Evolutionary conservation across 352 stramenopile species (phyloP).

Genomic region (Phytophthora megakarya): DNA sequence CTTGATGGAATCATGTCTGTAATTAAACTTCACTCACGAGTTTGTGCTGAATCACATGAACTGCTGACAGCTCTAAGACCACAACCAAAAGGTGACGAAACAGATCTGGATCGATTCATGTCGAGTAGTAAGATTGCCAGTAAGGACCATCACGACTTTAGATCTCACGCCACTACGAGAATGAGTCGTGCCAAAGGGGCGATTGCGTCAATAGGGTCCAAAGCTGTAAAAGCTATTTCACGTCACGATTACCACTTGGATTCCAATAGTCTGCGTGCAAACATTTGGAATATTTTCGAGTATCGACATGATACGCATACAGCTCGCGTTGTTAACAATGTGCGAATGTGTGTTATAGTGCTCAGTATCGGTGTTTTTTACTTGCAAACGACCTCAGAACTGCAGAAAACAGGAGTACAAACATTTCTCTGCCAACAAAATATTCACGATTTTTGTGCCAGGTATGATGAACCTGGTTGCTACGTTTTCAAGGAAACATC

Average conservation of each 20-base stretch:
- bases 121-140: constrained; percentile 14
- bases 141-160: neutral
- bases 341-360: constrained; percentile 43
- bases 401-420: constrained; percentile 48
- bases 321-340: constrained; percentile 29
- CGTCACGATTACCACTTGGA: constrained; percentile 33
- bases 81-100: constrained; percentile 1
- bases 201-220: constrained; percentile 23
- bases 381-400: constrained; percentile 54
- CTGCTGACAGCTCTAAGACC: constrained; percentile 1
- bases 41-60: constrained; percentile 44
- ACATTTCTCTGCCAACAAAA: constrained; percentile 48
- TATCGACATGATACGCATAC: constrained; percentile 40
- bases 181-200: constrained; percentile 35
- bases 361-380: constrained; percentile 60
- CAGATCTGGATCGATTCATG: constrained; percentile 20
- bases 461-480: constrained; percentile 41
- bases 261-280: constrained; percentile 35
- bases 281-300: constrained; percentile 54
- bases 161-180: neutral
- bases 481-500: constrained; percentile 32
- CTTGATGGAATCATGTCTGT: constrained; percentile 42
- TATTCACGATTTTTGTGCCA: constrained; percentile 45
- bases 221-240: constrained; percentile 20
- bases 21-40: constrained; percentile 45